Base-by-base conservation (phyloP, 208 protist species). In the Trypanosoma melophagium region DNA sequence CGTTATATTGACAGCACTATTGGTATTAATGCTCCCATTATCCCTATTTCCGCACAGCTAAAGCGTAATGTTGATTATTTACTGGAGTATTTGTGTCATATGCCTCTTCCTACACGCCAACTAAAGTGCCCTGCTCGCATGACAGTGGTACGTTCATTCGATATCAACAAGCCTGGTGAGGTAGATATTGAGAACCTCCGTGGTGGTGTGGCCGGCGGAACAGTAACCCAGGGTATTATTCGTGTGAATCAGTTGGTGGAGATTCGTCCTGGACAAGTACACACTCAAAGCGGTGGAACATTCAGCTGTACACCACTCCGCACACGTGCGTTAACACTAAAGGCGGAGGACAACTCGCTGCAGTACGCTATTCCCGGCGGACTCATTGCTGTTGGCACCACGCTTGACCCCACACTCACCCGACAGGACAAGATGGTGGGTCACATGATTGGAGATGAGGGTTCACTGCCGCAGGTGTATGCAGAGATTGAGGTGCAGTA, bases 131-230 rank as follows among this genome's bases (percentile, higher is more conserved):
- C 90, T 16, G 92, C 98, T 42, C 87, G 86, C 41, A 85, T 99
- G 77, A 99, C 99, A 49, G 96, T 99, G 22, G 99, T 99, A 71
- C 97, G 99, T 65, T 99, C 98, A 56, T 99, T 99, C 76, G 99
- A 99, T 81, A 96, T 99, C 44, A 99, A 99, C 88, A 99, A 99
- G 80, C 98, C 99, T 28, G 98, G 98, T 49, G 89, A 96, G 57
- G 77, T 76, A 28, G 87, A 97, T 50, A 95, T 99, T 19, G 88
- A 99, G 38, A 87, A 98, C 38, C 85, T 99, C 28, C 90, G 94
- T 58, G 98, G 98, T 66, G 99, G 99, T 66, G 97, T 99, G 40
- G 98, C 98, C 44, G 99, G 99, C 59, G 99, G 99, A 45, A 98
- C 96, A 13, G 98, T 99, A 53, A 85, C 99, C 24, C 78, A 97